Percentiles rank a stretch among this genome's conserved stretches.
Evolutionary conservation across 202 grass and related monocot species (phyloP).

Genomic region (Saccharum hybrid): DNA sequence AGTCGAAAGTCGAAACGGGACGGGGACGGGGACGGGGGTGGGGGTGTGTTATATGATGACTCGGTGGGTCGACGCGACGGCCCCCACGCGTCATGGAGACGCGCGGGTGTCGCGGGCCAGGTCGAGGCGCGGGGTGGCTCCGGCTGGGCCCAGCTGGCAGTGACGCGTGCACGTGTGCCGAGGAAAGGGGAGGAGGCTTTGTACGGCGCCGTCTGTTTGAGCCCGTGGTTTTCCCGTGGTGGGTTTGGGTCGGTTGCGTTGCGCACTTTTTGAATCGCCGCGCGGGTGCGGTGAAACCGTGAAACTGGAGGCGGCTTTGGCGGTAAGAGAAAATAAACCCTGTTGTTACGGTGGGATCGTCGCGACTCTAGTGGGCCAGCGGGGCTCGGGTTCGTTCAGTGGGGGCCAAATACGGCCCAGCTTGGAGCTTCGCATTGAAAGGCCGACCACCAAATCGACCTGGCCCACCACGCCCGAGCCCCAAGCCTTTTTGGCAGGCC

Average conservation of each 20-base stretch:
- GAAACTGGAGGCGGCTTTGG: no score
- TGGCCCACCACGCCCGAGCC: no score
- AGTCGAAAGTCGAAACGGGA: not conserved
- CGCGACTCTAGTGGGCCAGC: not conserved
- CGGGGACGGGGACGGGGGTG: no score
- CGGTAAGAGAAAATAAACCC: no score
- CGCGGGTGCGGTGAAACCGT: not conserved
- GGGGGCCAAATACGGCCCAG: not conserved
- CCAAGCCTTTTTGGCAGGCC: not conserved
- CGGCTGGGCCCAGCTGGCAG: not conserved
- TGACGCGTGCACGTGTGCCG: not conserved
- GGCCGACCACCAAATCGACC: no score
- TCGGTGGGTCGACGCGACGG: not conserved
- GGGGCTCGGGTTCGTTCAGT: not conserved
- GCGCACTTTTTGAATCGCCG: not conserved
- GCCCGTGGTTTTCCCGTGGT: not conserved
- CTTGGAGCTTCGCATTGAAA: not conserved
- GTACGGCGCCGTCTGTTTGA: not conserved
- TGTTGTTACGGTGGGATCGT: not conserved
- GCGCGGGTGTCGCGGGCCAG: not conserved
- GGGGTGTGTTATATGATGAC: not conserved
- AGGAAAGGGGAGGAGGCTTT: not conserved
- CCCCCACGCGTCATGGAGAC: not conserved
- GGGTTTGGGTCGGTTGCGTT: no score
- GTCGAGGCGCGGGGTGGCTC: not conserved